Base-by-base conservation (phyloP, 805 yeast genomes). In the Brettanomyces sp. region DNA sequence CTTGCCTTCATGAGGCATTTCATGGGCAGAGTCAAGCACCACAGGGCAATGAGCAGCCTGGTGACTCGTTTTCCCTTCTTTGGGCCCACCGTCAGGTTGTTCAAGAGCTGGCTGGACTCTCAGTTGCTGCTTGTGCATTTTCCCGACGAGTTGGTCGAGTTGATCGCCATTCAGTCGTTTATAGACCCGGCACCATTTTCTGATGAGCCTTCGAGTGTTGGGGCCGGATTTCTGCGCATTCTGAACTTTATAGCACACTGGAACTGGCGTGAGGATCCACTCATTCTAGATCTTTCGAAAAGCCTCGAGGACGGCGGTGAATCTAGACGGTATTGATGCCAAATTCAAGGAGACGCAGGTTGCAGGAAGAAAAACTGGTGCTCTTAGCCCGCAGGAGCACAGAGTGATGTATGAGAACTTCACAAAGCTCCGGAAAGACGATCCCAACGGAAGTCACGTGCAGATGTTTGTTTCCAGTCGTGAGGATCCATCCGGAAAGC, bases 241-340 rank as follows among this genome's bases (percentile, higher is more conserved):
- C 60, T 93, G 36, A 69, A 76, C 41, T 85, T 83, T 56, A 62
- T 93, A 40, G 74, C 95, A 24, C 66, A 65, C 39, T 93, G 99
- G 99, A 89, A 93, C 62, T 93, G 99, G 99, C 83, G 78, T 55
- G 95, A 85, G 51, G 88, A 83, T 41, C 84, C 96, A 1, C 66
- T 93, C 49, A 76, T 90, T 45, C 65, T 93, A 49, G 97, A 93
- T 57, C 66, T 87, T 53, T 79, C 82, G 12, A 80, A 72, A 47
- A 76, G 76, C 49, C 63, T 58, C 38, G 56, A 51, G 22, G 52
- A 49, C 6, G 53, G 50, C 18, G 39, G 18, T 22, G 48, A 48
- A 22, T 37, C 40, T n/a, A 18, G 37, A 35, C 8, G 37, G 3
- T 8, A n/a, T 11, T 9, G 41, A 47, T 13, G 43, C 44, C 4